Evolutionary conservation across 2,329 filamentous ascomycete species (phyloP), one percentile per base, ranked within the genome.

Genomic region (Penicillium capsulatum): DNA sequence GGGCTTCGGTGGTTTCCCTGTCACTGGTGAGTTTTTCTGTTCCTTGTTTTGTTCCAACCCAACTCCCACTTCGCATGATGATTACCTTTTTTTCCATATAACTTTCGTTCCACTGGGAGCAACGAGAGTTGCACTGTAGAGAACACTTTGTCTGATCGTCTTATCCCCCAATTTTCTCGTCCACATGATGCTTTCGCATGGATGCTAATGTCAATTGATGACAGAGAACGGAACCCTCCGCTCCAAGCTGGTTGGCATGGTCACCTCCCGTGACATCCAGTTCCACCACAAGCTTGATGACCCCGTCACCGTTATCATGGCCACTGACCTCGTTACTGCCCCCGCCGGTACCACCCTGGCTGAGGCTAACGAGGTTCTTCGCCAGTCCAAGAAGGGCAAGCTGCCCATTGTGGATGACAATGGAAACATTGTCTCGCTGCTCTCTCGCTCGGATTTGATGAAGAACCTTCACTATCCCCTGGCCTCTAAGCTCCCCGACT

Each of bases 51-150:
- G 44, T 38, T 42, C 44, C 17, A 31, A 39, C 41, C 27, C 26
- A 37, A 38, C 27, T 19, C 38, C 37, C 51, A 47, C 40, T 42
- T 60, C 55, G 44, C 54, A 95, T 95, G 92, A 87, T 76, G 79
- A 76, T 68, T 41, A 74, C 76, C 78, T 68, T 68, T 74, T 71
- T 72, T 60, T 65, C 73, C 80, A 6, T 7, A 85, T 96, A 97
- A 97, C 92, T 98, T 98, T 98, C 92, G 92, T 98, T 98, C 92
- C 91, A 91, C 92, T 88, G 87, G 34, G 78, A 94, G 83, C 80
- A 84, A 86, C 83, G 77, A 77, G 73, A 81, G 64, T 78, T 79
- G 86, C 87, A 77, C 74, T 95, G 89, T 79, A 87, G 89, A 95
- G 70, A 75, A 70, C 71, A 67, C 67, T 67, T 68, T 64, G 66